Conservation (phyloP, 2,329 filamentous ascomycete species). For the Hymenoscyphus repandus region DNA sequence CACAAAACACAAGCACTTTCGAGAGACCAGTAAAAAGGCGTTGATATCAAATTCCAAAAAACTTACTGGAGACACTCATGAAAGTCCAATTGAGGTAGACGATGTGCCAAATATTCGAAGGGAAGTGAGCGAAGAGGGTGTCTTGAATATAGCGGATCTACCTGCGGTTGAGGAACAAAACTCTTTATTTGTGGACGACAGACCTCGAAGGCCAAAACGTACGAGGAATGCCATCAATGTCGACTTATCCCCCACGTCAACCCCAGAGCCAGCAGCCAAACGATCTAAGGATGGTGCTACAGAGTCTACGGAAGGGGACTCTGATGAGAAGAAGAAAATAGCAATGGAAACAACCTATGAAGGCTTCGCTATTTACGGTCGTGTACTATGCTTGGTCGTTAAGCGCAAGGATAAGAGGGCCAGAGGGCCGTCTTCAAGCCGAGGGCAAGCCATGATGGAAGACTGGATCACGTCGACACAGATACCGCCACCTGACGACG, state of each 20-base stretch:
- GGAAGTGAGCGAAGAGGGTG: constrained; percentile 26
- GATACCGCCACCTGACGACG: constrained; percentile 36
- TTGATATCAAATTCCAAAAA: constrained; percentile 53
- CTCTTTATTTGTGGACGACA: constrained; percentile 33
- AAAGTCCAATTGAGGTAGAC: constrained; percentile 39
- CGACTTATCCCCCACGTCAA: constrained; percentile 11
- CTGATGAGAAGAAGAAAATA: constrained; percentile 86
- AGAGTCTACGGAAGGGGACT: constrained; percentile 28
- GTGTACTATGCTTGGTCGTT: constrained; percentile 86
- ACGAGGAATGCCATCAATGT: constrained; percentile 28
- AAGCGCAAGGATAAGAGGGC: constrained; percentile 60
- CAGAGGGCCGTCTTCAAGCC: constrained; percentile 34
- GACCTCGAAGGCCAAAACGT: constrained; percentile 26
- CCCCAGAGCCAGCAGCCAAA: constrained; percentile 36
- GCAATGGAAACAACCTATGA: constrained; percentile 84
- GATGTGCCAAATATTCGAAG: constrained; percentile 22
- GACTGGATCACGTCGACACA: constrained; percentile 83
- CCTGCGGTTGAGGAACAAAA: constrained; percentile 23
- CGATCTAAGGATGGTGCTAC: constrained; percentile 37
- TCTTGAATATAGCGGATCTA: constrained; percentile 21
- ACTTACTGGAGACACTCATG: constrained; percentile 51
- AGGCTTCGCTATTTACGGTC: constrained; percentile 92
- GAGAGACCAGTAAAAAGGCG: constrained; percentile 44
- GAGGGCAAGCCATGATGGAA: constrained; percentile 71
- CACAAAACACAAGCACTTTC: constrained; percentile 76